phyloP scores from a whole-genome alignment of 768 basidiomycete genomes.

The Trametopsis cervina region DNA sequence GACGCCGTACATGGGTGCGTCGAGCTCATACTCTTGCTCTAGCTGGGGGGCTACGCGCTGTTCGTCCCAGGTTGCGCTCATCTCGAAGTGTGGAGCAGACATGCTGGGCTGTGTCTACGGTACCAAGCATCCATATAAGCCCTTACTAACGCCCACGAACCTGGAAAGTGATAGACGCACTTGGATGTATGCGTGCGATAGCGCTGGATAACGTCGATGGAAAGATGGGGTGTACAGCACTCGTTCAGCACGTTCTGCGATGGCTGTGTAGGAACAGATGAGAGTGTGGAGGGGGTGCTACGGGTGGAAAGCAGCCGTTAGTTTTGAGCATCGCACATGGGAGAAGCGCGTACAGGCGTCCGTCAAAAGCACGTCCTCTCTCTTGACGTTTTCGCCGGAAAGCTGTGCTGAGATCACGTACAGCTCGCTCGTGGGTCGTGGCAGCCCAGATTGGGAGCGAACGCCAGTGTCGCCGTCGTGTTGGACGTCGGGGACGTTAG shows the following conservation, averaged over 20 bases:
- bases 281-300: too few relatives aligned
- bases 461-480: too few relatives aligned
- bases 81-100: conserved; percentile 14
- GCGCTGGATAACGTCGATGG: background rate
- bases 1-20: background rate
- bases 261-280: too few relatives aligned
- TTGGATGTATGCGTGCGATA: background rate
- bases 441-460: too few relatives aligned
- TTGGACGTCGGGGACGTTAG: too few relatives aligned
- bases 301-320: too few relatives aligned
- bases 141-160: background rate
- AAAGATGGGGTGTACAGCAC: too few relatives aligned
- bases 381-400: background rate
- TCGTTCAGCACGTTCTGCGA: too few relatives aligned
- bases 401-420: background rate
- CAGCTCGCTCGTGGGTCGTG: background rate
- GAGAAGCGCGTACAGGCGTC: too few relatives aligned
- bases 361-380: too few relatives aligned
- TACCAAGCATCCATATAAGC: background rate
- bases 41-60: conserved; percentile 11
- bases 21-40: conserved; percentile 11
- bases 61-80: conserved; percentile 11
- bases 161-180: conserved; percentile 3
- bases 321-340: too few relatives aligned
- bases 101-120: conserved; percentile 5